Conservation (phyloP, 2,329 filamentous ascomycete species). For the Zarea fungicola region DNA sequence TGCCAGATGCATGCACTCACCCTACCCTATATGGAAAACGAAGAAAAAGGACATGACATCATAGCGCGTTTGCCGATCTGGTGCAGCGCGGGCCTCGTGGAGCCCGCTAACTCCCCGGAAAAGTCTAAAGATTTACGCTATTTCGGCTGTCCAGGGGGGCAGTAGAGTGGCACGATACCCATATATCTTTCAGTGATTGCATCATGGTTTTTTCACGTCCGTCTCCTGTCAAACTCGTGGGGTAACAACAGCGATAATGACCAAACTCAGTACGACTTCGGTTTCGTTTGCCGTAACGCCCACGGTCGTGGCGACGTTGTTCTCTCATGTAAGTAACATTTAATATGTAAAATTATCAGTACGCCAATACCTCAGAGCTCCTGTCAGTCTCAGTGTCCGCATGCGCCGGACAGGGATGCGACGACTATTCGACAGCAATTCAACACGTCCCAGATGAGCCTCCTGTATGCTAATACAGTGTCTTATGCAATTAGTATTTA, state of each 20-base stretch:
- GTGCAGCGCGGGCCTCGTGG: too few species aligned
- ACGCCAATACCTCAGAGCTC: too few species aligned
- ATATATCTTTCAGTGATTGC: neutral
- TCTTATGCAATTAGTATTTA: conserved; percentile 56
- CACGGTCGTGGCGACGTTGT: conserved; percentile 77
- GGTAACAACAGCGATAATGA: conserved; percentile 35
- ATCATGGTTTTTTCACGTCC: neutral
- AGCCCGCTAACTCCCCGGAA: too few species aligned
- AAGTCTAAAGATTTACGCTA: too few species aligned
- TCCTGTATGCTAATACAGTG: neutral
- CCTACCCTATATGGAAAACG: neutral
- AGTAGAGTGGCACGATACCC: too few species aligned
- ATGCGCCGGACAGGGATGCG: too few species aligned
- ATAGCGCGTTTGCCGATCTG: neutral
- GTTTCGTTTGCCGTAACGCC: conserved; percentile 82
- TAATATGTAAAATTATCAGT: too few species aligned
- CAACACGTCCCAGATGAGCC: too few species aligned
- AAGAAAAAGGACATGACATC: neutral
- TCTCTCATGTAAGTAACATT: conserved; percentile 74
- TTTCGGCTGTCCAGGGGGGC: too few species aligned
- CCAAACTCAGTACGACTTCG: conserved; percentile 68
- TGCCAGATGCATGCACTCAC: neutral
- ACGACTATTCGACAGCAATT: too few species aligned
- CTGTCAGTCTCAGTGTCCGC: too few species aligned
- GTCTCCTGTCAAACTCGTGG: neutral